These are phyloP conservation scores for Globisporangium iwayamae DNA, from an alignment of 352 stramenopile genomes.

Conservation along the genomic window DNA sequence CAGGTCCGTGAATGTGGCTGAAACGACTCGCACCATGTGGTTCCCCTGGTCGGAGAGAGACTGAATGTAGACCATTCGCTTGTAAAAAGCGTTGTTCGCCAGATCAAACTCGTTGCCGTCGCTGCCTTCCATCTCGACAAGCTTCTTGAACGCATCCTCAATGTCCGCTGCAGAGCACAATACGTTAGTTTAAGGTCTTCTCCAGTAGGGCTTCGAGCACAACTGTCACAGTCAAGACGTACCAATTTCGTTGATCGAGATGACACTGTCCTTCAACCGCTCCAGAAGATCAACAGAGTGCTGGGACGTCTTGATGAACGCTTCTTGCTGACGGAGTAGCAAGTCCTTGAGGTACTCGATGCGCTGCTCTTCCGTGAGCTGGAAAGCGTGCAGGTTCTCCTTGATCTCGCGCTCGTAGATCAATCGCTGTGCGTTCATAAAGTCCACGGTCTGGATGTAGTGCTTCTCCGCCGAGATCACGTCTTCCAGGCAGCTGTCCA, in stretches of 20 bases:
- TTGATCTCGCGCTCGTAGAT: slow-evolving; percentile 69
- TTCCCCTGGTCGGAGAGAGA: slow-evolving; percentile 63
- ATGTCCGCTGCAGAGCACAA: slow-evolving; percentile 48
- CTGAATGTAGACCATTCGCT: slow-evolving; percentile 67
- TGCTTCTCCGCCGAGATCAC: slow-evolving; percentile 62
- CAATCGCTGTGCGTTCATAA: slow-evolving; percentile 59
- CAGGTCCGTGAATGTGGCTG: slow-evolving; percentile 47
- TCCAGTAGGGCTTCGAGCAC: background rate
- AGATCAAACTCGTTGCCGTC: slow-evolving; percentile 47
- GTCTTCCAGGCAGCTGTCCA: slow-evolving; percentile 62
- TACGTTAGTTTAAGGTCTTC: background rate
- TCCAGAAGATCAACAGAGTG: slow-evolving; percentile 40
- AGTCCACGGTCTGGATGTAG: slow-evolving; percentile 65
- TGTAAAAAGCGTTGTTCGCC: slow-evolving; percentile 56
- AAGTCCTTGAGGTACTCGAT: slow-evolving; percentile 80
- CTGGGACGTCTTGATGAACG: slow-evolving; percentile 45
- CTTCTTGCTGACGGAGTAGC: slow-evolving; percentile 61
- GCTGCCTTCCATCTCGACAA: slow-evolving; percentile 38
- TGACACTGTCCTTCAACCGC: slow-evolving; percentile 44
- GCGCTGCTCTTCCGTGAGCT: slow-evolving; percentile 81
- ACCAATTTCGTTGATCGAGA: slow-evolving; percentile 69
- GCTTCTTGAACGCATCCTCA: slow-evolving; percentile 63
- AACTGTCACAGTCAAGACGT: slow-evolving; percentile 10
- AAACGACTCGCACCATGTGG: slow-evolving; percentile 50
- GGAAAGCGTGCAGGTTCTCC: slow-evolving; percentile 76